Evolutionary conservation across 1,284 basidiomycete genomes (phyloP), one percentile per base, ranked within the genome.

Genomic region (Microstroma glucosiphilum): DNA sequence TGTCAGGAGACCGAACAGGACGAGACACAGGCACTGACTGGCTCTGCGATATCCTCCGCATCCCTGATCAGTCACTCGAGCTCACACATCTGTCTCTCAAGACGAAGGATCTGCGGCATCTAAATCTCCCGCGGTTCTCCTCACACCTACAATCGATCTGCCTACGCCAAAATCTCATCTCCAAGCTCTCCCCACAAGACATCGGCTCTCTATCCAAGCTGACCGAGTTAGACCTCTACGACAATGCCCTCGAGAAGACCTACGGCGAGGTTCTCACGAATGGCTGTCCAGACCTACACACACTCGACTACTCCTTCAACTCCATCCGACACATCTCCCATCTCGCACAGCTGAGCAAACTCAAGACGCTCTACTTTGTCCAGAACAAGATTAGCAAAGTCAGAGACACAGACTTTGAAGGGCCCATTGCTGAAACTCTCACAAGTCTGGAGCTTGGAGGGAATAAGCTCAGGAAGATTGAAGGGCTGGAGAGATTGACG

Each of bases 291-390:
- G 84, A 86, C 46, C 81, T 96, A 51, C 84, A 82, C 92, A 83
- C 86, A 2, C 83, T 98, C 56, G 96, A 98, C 81, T 82, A 96
- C 40, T 97, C 93, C 1, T 98, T 96, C 85, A 98, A 98, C 81
- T 85, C 94, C 56, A 82, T 97, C 57, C 77, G 76, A 26, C 75
- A 80, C 48, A 72, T 80, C 37, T 81, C 83, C 8, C 80, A 83
- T 58, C 82, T 93, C 0, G 82, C 82, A 1, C 84, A 85, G 1
- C 75, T 82, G 26, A 78, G 67, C 13, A 71, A 80, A 21, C 83
- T 96, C 40, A 82, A 84, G 58, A 90, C 89, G 0, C 83, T 96
- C 23, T 98, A 92, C 81, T 91, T 98, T 72, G 91, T 98, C 1
- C 94, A 98, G 81, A 97, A 98, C 82, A 90, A 90, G 81, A 94